Evolutionary conservation across 257 asterid genomes (phyloP).

Genomic region (Nicotiana noctiflora): DNA sequence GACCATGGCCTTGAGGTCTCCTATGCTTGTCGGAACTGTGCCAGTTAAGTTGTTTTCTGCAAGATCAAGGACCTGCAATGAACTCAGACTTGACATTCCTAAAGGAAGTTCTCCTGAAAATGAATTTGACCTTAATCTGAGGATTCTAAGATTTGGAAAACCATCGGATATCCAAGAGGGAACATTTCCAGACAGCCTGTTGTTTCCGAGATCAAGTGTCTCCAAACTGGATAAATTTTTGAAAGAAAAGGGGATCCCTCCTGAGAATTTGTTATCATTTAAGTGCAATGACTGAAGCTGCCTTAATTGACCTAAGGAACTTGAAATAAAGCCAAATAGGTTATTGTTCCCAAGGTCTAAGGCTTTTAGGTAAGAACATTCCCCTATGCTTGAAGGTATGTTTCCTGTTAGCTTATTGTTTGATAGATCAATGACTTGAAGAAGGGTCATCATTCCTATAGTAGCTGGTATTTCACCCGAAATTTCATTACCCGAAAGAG

Average conservation of each 20-base stretch:
- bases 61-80: conserved; percentile 47
- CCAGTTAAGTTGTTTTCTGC: conserved; percentile 38
- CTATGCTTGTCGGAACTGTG: conserved; percentile 26
- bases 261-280: conserved; percentile 33
- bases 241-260: conserved; percentile 32
- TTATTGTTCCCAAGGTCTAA: conserved; percentile 37
- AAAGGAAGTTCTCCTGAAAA: conserved; percentile 26
- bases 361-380: conserved; percentile 24
- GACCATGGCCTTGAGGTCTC: conserved; percentile 37
- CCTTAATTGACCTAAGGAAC: conserved; percentile 31
- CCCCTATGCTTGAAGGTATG: conserved; percentile 38
- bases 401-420: conserved; percentile 35
- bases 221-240: conserved; percentile 35
- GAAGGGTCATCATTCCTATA: conserved; percentile 32
- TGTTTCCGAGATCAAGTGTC: conserved; percentile 44
- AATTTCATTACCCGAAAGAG: conserved; percentile 37
- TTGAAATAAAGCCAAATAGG: conserved; percentile 36
- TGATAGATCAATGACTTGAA: conserved; percentile 39
- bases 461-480: conserved; percentile 33
- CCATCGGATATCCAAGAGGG: conserved; percentile 35
- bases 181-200: conserved; percentile 23
- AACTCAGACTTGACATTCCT: conserved; percentile 26
- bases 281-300: conserved; percentile 39
- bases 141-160: conserved; percentile 32
- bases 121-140: conserved; percentile 30